Evolutionary conservation across 1,139 yeast genomes (phyloP).

Genomic region (Pichia sp.): DNA sequence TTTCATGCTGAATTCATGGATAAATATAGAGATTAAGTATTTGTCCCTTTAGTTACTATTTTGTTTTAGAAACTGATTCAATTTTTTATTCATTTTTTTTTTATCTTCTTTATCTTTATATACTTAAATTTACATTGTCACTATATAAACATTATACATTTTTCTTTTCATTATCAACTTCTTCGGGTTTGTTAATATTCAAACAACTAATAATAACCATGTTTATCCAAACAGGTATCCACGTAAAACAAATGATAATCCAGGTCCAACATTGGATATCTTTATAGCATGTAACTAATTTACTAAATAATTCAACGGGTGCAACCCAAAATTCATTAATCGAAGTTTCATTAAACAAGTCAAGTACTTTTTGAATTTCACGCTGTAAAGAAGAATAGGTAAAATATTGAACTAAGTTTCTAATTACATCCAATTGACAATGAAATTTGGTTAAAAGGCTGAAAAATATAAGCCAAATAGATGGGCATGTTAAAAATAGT

Average conservation of each 20-base stretch:
- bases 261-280: constrained; percentile 84
- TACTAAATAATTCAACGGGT: constrained; percentile 37
- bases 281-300: constrained; percentile 57
- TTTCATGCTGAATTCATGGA: constrained; percentile 71
- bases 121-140: neutral
- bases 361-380: constrained; percentile 24
- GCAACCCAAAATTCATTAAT: constrained; percentile 38
- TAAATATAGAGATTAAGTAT: constrained; percentile 36
- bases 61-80: too few relatives aligned
- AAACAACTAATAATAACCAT: constrained; percentile 34
- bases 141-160: constrained; percentile 6
- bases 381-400: constrained; percentile 13
- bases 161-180: constrained; percentile 16
- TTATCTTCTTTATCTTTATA: neutral
- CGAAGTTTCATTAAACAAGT: constrained; percentile 35
- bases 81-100: neutral
- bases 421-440: constrained; percentile 23
- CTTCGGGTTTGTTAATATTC: constrained; percentile 17
- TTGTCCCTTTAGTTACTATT: neutral
- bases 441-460: constrained; percentile 21
- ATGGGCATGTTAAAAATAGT: constrained; percentile 27
- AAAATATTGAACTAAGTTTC: constrained; percentile 28
- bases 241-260: constrained; percentile 64
- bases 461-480: constrained; percentile 22
- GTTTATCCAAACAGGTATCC: constrained; percentile 79